Conservation (phyloP, 2,329 filamentous ascomycete genomes). For the Pseudogymnoascus sp. region DNA sequence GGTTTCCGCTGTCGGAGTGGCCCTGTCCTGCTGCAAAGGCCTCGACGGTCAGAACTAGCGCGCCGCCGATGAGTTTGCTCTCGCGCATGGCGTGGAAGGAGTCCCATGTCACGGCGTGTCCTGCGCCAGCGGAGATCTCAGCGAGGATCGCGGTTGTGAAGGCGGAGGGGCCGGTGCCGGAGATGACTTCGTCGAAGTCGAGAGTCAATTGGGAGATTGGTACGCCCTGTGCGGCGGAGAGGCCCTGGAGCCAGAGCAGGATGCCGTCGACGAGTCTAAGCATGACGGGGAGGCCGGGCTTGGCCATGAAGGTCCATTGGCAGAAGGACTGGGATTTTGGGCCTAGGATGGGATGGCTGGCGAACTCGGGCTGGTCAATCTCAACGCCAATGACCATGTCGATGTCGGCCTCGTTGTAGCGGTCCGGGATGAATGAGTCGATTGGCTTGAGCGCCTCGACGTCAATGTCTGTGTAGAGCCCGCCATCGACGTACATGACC, state of each 20-base stretch:
- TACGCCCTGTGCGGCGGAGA: constrained; percentile 52
- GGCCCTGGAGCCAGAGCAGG: constrained; percentile 55
- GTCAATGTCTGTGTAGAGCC: constrained; percentile 53
- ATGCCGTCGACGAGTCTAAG: constrained; percentile 61
- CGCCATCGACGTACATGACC: constrained; percentile 59
- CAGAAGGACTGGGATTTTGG: constrained; percentile 64
- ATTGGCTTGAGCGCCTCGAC: constrained; percentile 48
- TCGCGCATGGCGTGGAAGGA: constrained; percentile 59
- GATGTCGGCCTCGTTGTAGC: constrained; percentile 56
- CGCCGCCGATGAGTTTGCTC: constrained; percentile 55
- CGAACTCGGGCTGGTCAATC: constrained; percentile 61
- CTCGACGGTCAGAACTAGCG: constrained; percentile 63
- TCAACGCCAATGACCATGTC: constrained; percentile 65
- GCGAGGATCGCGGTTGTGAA: constrained; percentile 59
- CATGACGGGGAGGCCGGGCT: constrained; percentile 62
- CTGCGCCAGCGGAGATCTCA: constrained; percentile 50
- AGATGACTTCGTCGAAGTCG: constrained; percentile 66
- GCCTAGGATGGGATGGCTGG: constrained; percentile 57
- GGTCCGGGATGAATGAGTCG: constrained; percentile 53
- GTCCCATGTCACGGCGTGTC: constrained; percentile 50
- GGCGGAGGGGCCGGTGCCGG: constrained; percentile 63
- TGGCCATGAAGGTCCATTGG: constrained; percentile 69
- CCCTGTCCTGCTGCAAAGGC: constrained; percentile 67
- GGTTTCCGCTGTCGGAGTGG: constrained; percentile 65
- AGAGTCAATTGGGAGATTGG: constrained; percentile 54